Percentiles rank a stretch among this genome's conserved stretches.
These are phyloP conservation scores for Colletotrichum tanaceti DNA, from an alignment of 2,329 filamentous ascomycete species.

Conservation along the genomic window DNA sequence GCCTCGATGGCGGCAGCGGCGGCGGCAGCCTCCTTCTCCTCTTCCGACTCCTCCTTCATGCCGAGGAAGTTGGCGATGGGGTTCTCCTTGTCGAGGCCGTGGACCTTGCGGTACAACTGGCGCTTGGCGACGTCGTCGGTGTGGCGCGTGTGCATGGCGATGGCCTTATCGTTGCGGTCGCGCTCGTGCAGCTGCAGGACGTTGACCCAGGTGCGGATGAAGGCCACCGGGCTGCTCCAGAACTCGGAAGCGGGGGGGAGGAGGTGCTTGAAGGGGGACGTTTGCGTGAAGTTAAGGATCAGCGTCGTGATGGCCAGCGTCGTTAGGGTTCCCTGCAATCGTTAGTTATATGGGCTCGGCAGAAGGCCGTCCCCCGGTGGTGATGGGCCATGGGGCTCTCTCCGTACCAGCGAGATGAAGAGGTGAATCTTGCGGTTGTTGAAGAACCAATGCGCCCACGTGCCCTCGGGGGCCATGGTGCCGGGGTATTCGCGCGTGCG, in stretches of 20 bases:
- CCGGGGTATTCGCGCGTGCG: constrained; percentile 82
- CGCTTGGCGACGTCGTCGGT: constrained; percentile 91
- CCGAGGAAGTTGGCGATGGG: constrained; percentile 61
- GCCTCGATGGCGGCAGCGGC: constrained; percentile 48
- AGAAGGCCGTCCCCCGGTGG: neutral
- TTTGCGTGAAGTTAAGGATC: constrained; percentile 79
- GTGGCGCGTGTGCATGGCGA: constrained; percentile 77
- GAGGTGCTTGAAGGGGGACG: constrained; percentile 83
- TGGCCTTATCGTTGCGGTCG: constrained; percentile 74
- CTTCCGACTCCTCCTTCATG: constrained; percentile 52
- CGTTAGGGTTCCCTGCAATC: constrained; percentile 70
- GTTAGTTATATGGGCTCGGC: constrained; percentile 12
- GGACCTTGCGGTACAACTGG: constrained; percentile 84
- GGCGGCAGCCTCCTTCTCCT: constrained; percentile 46
- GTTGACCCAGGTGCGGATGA: constrained; percentile 72
- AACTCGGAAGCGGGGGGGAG: constrained; percentile 78
- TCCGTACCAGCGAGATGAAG: constrained; percentile 82
- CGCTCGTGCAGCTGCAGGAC: constrained; percentile 82
- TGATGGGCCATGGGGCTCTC: neutral
- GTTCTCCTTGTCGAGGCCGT: constrained; percentile 78
- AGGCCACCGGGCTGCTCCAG: constrained; percentile 75
- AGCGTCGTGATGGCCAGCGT: constrained; percentile 79
- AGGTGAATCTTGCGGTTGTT: constrained; percentile 81
- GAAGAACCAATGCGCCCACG: constrained; percentile 86
- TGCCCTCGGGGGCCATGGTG: constrained; percentile 86